Base-by-base conservation (phyloP, 352 stramenopile species). In the Plasmopara viticola region DNA sequence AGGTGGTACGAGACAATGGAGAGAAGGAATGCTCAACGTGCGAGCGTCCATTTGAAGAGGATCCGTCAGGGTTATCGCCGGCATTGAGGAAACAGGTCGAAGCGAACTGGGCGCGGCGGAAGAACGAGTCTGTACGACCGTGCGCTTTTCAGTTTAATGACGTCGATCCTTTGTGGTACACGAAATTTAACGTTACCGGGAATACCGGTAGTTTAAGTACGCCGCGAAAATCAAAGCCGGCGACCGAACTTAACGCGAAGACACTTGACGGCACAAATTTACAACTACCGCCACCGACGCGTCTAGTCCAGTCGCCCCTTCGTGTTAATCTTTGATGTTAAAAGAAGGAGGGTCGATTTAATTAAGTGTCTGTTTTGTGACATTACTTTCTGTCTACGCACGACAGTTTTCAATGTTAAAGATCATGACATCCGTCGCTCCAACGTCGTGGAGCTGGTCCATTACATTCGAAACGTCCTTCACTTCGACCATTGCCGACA, bases 371-470 rank as follows among this genome's bases (percentile, higher is more conserved):
- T 12, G 1, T 5, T 0, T 35, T 35, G 31, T 35, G 31, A 12
- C 51, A 41, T 41, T 8, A 41, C 9, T n/a, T 17, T 35, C 28
- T 35, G 17, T 53, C 70, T 79, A 94, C 18, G 78, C 81, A 53
- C 94, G 85, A 60, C 91, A 98, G 72, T 98, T 98, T 39, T 93
- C 77, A 48, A 99, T 87, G 54, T 97, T 87, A 44, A 98, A 85
- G 17, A 98, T 82, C 66, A 99, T 84, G 70, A 99, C 98, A 81
- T 98, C 96, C 17, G 83, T 98, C 14, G 95, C 96, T 40, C 96
- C 96, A 30, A 97, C 73, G n/a, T 87, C 84, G 51, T 97, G 79
- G 20, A 99, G 80, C 55, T 96, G 74, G 81, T 99, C 96, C 95
- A 99, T 98, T 60, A 98, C 96, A 38, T 89, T 78, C 13, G 79